A percentile compares a stretch with the other conserved stretches of the same genome.
Evolutionary conservation across 306 rosid species (phyloP).

Genomic region (Aeschynomene evenia): DNA sequence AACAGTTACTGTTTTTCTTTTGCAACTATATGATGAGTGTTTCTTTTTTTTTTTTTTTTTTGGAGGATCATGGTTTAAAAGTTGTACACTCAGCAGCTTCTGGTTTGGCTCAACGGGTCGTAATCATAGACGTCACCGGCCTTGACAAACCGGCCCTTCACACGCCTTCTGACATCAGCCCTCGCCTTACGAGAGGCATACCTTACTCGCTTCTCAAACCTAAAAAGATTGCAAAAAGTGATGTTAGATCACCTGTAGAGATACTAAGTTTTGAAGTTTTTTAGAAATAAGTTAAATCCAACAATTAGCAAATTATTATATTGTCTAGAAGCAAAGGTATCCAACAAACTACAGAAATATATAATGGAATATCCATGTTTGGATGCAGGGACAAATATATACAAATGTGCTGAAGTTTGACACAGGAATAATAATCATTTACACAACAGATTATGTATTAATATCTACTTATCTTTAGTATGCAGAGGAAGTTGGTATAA

Average conservation of each 20-base stretch:
- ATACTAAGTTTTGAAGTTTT: constrained; percentile 1
- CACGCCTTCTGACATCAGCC: constrained; percentile 89
- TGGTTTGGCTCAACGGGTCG: constrained; percentile 81
- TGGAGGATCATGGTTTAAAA: constrained; percentile 50
- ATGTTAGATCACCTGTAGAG: constrained; percentile 21
- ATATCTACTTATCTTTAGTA: background rate
- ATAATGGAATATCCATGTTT: background rate
- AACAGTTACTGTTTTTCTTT: constrained; percentile 32
- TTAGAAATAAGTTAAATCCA: constrained; percentile 5
- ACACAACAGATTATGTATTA: background rate
- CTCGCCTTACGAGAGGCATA: constrained; percentile 94
- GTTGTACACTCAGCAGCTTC: constrained; percentile 81
- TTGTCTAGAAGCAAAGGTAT: background rate
- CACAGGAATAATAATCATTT: background rate
- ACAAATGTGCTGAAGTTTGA: background rate
- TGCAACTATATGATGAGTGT: constrained; percentile 35
- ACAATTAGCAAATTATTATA: background rate
- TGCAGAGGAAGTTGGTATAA: too few species aligned
- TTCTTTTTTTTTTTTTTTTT: constrained; percentile 48
- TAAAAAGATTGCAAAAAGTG: constrained; percentile 24
- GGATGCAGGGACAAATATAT: background rate
- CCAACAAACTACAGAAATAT: background rate
- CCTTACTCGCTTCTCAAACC: constrained; percentile 88
- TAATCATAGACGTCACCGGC: constrained; percentile 89
- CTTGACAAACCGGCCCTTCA: constrained; percentile 95